A percentile compares a stretch with the other conserved stretches of the same genome.
Evolutionary conservation across 306 rosid species (phyloP).

Genomic region (Cyamopsis tetragonoloba): DNA sequence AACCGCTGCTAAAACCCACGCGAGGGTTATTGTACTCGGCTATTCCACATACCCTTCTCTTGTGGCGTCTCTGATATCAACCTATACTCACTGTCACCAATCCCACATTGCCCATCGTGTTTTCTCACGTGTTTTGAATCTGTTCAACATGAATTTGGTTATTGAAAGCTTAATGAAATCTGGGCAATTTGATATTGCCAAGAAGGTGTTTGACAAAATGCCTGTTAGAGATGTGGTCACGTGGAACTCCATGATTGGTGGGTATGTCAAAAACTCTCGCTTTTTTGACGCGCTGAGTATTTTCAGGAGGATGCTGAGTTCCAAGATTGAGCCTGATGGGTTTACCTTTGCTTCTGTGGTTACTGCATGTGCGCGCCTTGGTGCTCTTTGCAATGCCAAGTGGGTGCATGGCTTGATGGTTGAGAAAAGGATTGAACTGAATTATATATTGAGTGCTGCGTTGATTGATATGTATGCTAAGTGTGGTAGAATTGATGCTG

Average conservation of each 20-base stretch:
- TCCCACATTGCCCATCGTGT: slow-evolving; percentile 29
- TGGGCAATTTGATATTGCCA: slow-evolving; percentile 51
- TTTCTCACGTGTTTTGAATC: slow-evolving; percentile 5
- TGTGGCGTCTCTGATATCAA: slow-evolving; percentile 43
- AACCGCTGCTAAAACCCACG: slow-evolving; percentile 48
- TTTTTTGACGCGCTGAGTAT: slow-evolving; percentile 40
- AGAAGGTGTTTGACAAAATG: slow-evolving; percentile 47
- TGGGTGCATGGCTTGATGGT: slow-evolving; percentile 60
- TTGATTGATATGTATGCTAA: slow-evolving; percentile 66
- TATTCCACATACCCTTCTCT: slow-evolving; percentile 56
- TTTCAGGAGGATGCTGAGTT: slow-evolving; percentile 40
- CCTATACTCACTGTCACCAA: slow-evolving; percentile 34
- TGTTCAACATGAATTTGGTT: slow-evolving; percentile 39
- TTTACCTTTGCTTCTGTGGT: slow-evolving; percentile 62
- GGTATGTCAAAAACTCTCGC: slow-evolving; percentile 47
- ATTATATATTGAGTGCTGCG: slow-evolving; percentile 54
- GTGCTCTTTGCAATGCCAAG: slow-evolving; percentile 46
- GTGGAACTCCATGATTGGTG: slow-evolving; percentile 66
- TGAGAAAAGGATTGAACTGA: slow-evolving; percentile 42
- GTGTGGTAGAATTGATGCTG: slow-evolving; percentile 58
- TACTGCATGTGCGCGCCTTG: slow-evolving; percentile 58
- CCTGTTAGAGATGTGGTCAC: slow-evolving; percentile 48
- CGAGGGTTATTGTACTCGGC: slow-evolving; percentile 44
- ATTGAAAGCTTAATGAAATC: slow-evolving; percentile 37
- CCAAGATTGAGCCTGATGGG: slow-evolving; percentile 57